phyloP scores from a whole-genome alignment of 2,329 filamentous ascomycete genomes.

The Tolypocladium tundrense region DNA sequence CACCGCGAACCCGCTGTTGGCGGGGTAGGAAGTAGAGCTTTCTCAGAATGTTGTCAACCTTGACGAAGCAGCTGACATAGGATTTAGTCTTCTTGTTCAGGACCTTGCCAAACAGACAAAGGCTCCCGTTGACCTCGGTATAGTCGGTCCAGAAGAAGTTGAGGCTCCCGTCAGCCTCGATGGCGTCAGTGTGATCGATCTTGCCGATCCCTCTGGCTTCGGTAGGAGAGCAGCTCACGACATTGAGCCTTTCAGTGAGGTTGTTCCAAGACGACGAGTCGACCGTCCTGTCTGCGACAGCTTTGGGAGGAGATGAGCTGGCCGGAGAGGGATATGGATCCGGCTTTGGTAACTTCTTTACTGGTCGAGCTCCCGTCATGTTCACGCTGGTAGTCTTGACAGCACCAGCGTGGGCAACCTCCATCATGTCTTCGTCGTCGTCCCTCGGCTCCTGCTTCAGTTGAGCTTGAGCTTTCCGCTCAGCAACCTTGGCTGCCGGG shows the following conservation, averaged over 20 bases:
- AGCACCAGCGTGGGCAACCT: constrained; percentile 67
- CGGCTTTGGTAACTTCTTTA: constrained; percentile 63
- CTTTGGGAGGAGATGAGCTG: constrained; percentile 64
- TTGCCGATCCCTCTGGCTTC: constrained; percentile 64
- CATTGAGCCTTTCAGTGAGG: constrained; percentile 76
- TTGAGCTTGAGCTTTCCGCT: constrained; percentile 53
- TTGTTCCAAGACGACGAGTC: constrained; percentile 84
- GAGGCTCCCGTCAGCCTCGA: constrained; percentile 87
- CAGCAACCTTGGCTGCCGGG: constrained; percentile 67
- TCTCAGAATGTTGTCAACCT: constrained; percentile 85
- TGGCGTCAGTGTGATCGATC: constrained; percentile 69
- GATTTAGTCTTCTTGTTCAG: constrained; percentile 71
- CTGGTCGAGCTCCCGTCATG: constrained; percentile 62
- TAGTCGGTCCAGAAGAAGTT: constrained; percentile 98
- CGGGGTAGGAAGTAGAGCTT: constrained; percentile 92
- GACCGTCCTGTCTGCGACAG: constrained; percentile 42
- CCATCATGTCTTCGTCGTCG: constrained; percentile 76
- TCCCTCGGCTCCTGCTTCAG: constrained; percentile 42
- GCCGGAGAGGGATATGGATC: constrained; percentile 58
- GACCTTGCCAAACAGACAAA: constrained; percentile 94
- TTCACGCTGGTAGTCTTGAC: constrained; percentile 67
- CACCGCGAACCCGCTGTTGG: constrained; percentile 43
- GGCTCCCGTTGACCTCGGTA: constrained; percentile 77
- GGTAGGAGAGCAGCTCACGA: constrained; percentile 62
- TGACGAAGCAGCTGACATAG: constrained; percentile 89